Evolutionary conservation across 1,284 basidiomycete species (phyloP), one percentile per base, ranked within the genome.

Genomic region (Cryptococcus depauperatus): DNA sequence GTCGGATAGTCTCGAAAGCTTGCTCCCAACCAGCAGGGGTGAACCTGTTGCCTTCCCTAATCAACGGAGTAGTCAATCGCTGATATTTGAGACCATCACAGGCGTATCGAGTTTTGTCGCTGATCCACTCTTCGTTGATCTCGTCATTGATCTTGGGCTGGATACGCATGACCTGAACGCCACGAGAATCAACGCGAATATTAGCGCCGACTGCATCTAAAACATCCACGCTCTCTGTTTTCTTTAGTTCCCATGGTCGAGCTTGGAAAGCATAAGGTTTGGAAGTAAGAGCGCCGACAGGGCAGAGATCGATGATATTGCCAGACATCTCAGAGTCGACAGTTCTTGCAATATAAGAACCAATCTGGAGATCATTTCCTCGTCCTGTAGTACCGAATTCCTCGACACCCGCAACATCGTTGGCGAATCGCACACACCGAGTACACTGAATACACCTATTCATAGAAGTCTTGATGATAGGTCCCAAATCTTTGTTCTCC

Each of bases 121-220:
- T 92, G 72, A 99, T 95, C 93, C 95, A 98, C 73, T 99, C 95
- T 76, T 99, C 95, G 71, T 99, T 99, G 52, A 99, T 84, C 58
- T 96, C 89, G 71, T 98, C 93, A 70, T 98, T 98, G 48, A 89
- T 85, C 60, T 85, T 81, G 3, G 95, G 95, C 66, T 95, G 89
- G 59, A 99, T 80, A 40, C 93, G 84, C 91, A 98, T 98, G 54
- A 98, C 93, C 69, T 90, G 82, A 9, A 93, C 83, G 46, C 92
- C 92, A 34, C 93, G 82, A 43, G 92, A 95, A 73, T 99, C 93
- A 51, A 98, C 79, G 44, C 91, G 85, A 68, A 99, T 96, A 74
- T 97, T 98, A 58, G 88, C 91, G 30, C 95, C 95, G 43, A 99
- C 75, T n/a, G 90, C 95, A 68, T 99, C 95, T 65, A 95, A 74